Base-by-base conservation (phyloP, 2,329 filamentous ascomycete genomes). In the Beauveria asiatica region DNA sequence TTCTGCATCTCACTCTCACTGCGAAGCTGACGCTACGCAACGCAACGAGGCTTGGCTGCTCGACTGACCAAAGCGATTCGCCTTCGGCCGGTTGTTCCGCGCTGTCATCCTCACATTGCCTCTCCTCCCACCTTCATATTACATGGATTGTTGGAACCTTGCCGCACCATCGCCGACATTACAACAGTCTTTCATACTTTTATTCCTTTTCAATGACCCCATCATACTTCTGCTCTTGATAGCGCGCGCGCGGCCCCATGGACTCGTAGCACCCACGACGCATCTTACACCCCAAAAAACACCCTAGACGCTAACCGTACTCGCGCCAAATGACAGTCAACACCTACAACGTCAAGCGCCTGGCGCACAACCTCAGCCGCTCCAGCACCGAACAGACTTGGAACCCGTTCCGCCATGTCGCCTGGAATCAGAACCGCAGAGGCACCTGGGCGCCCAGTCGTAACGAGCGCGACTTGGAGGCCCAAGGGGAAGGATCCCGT, bases 361-460 rank as follows among this genome's bases (percentile, higher is more conserved):
- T 72, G 61, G 79, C 79, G 61, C 75, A 77, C 62, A 70, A 64
- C 23, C 66, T 78, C 48, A 75, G 76, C 55, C 74, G 77, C 60
- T 68, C 73, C 41, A 70, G 70, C 58, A 64, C 68, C 54, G 72
- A 74, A 59, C 71, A 75, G 23, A 65, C 68, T 23, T 77, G 73
- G 72, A 80, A 78, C 33, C 75, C 74, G 8, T 80, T 80, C 57
- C 72, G 75, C 9, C 76, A 76, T 60, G 70, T 76, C n/a, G 63
- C 68, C 23, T 76, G 73, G 72, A 68, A 68, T 17, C 69, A 64
- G 55, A 63, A 61, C 13, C 70, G 70, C 30, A 67, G 68, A 33
- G 66, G 67, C 41, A 75, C 74, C 5, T 77, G 69, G 70, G 73
- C 74, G 64, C 51, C 64, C 73, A 67, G 69, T 37, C 19, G 56